A percentile compares a stretch with the other conserved stretches of the same genome.
These are phyloP conservation scores for Hippophae tibetana DNA, from an alignment of 306 rosid species.

Conservation along the genomic window DNA sequence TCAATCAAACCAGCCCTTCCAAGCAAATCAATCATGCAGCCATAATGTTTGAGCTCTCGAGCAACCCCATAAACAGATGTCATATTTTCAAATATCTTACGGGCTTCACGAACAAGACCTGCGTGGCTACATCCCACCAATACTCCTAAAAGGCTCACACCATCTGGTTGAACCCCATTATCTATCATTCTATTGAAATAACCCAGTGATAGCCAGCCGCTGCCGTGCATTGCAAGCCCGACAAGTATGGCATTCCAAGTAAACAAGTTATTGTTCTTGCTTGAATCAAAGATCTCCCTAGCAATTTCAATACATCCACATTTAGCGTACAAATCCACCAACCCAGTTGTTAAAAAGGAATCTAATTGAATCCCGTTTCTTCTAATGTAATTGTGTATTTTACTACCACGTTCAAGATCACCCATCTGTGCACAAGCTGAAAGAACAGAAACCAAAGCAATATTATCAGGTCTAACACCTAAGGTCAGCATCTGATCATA, in stretches of 20 bases:
- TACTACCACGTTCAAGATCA: conserved; percentile 51
- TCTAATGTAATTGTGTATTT: conserved; percentile 34
- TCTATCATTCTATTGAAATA: conserved; percentile 44
- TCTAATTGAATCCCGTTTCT: conserved; percentile 31
- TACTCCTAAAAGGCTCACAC: conserved; percentile 54
- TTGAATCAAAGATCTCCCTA: conserved; percentile 36
- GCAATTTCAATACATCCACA: conserved; percentile 68
- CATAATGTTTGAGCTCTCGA: conserved; percentile 60
- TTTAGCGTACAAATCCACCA: conserved; percentile 69
- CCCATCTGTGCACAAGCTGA: conserved; percentile 69
- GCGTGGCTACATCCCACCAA: conserved; percentile 70
- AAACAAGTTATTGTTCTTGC: conserved; percentile 35
- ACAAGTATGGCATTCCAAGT: conserved; percentile 80
- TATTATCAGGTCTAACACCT: conserved; percentile 38
- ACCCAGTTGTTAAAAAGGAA: conserved; percentile 49
- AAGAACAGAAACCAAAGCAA: conserved; percentile 55
- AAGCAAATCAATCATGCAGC: conserved; percentile 76
- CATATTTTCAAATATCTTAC: conserved; percentile 50
- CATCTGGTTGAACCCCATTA: conserved; percentile 47
- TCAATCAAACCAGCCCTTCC: conserved; percentile 58
- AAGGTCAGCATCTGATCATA: conserved; percentile 40
- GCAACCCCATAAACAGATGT: conserved; percentile 37
- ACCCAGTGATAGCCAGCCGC: conserved; percentile 25
- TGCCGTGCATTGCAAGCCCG: conserved; percentile 70
- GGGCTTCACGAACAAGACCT: conserved; percentile 51